A percentile compares a stretch with the other conserved stretches of the same genome.
phyloP scores from a whole-genome alignment of 768 basidiomycete species.

The Termitomyces sp. region DNA sequence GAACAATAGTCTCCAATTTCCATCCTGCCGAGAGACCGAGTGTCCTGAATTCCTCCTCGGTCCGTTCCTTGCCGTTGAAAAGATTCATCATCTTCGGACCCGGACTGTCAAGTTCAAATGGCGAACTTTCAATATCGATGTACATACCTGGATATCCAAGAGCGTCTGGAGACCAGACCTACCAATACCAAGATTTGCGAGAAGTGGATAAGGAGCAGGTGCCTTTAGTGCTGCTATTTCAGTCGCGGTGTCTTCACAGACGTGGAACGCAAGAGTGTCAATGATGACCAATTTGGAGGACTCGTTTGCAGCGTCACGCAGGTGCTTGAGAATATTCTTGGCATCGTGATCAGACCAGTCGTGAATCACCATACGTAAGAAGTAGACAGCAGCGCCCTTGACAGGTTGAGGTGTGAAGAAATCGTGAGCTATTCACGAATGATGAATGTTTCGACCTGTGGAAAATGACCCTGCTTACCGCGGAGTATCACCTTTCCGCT shows the following conservation, averaged over 20 bases:
- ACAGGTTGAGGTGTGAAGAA: slow-evolving; percentile 28
- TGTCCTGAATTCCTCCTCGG: slow-evolving; percentile 20
- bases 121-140: neutral
- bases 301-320: slow-evolving; percentile 19
- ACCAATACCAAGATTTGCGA: slow-evolving; percentile 22
- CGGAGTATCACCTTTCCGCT: slow-evolving; percentile 23
- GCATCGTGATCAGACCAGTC: slow-evolving; percentile 23
- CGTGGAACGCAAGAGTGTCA: slow-evolving; percentile 17
- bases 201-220: slow-evolving; percentile 20
- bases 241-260: slow-evolving; percentile 7
- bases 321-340: slow-evolving; percentile 21
- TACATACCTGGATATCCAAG: slow-evolving; percentile 23
- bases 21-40: slow-evolving; percentile 22
- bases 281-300: slow-evolving; percentile 22
- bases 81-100: slow-evolving; percentile 23
- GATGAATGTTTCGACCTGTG: neutral
- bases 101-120: neutral
- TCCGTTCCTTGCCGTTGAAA: slow-evolving; percentile 27
- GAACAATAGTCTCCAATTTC: slow-evolving; percentile 17
- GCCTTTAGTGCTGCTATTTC: slow-evolving; percentile 4
- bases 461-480: slow-evolving; percentile 10
- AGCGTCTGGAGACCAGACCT: slow-evolving; percentile 12
- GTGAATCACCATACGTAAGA: slow-evolving; percentile 27
- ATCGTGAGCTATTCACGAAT: slow-evolving; percentile 20
- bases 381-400: slow-evolving; percentile 22